Conservation (phyloP, 306 rosid genomes). For the Lablab purpureus region DNA sequence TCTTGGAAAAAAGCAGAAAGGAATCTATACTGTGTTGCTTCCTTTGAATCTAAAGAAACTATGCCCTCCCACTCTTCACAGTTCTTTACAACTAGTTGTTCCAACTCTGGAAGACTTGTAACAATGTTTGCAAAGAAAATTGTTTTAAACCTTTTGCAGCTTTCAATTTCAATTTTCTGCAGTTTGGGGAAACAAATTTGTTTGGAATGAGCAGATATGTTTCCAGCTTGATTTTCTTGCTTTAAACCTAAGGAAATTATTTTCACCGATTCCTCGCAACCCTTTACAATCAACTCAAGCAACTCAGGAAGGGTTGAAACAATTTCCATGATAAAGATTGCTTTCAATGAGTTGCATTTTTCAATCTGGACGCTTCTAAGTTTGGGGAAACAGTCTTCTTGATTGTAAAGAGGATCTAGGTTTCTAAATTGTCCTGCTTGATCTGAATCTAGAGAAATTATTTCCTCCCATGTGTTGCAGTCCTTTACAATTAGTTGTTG, state of each 20-base stretch:
- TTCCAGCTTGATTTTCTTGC: not conserved
- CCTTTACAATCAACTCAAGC: not conserved
- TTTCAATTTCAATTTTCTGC: constrained; percentile 10
- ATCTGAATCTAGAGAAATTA: not conserved
- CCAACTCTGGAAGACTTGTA: constrained; percentile 10
- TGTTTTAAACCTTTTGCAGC: not conserved
- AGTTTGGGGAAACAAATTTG: constrained; percentile 8
- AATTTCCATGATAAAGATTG: not conserved
- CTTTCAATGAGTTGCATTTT: not conserved
- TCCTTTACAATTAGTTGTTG: constrained; percentile 16
- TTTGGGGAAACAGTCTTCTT: not conserved
- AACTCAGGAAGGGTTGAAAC: constrained; percentile 2
- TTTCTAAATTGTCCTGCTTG: not conserved
- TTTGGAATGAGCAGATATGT: not conserved
- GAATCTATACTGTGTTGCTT: not conserved
- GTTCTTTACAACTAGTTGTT: constrained; percentile 6
- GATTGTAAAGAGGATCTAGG: not conserved
- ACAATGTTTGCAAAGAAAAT: not conserved
- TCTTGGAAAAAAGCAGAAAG: not conserved
- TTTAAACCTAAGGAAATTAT: not conserved
- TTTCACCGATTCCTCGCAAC: not conserved
- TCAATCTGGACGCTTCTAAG: not conserved
- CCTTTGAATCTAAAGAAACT: not conserved
- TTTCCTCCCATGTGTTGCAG: constrained; percentile 22
- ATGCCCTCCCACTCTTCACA: constrained; percentile 2